Evolutionary conservation across 345 rosid species (phyloP), one percentile per base, ranked within the genome.

Genomic region (Laguncularia racemosa): DNA sequence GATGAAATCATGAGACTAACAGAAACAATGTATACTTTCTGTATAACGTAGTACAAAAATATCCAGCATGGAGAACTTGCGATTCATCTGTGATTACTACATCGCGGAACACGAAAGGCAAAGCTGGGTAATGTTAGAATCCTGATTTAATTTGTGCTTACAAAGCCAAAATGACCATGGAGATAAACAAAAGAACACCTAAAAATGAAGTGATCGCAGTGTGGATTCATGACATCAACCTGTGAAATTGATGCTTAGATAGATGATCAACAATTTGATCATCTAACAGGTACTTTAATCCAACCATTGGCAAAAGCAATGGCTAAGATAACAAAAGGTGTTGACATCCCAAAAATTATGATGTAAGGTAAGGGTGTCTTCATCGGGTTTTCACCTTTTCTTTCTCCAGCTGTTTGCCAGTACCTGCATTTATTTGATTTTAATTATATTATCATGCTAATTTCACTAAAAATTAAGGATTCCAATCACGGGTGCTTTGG

Each of bases 371-470:
- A 69, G 50, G 96, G 97, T 9, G 97, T 89, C 76, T 68, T 89
- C 96, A 93, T 89, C 43, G 97, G 96, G 58, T 89, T 93, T 72
- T 93, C 97, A 14, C 89, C 99, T 81, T 80, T 75, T 72, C 96
- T 85, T 78, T 86, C 96, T 57, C 97, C 96, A 57, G 88, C 88
- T 11, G 81, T 70, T 73, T 93, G 96, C 97, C 97, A 89, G 66
- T 83, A 85, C 84, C 96, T 89, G 76, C 71, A 79, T 43, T 63
- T n/a, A n/a, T n/a, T n/a, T n/a, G n/a, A n/a, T n/a, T n/a, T n/a
- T n/a, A n/a, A n/a, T n/a, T n/a, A n/a, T n/a, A n/a, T n/a, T n/a
- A n/a, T n/a, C n/a, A n/a, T n/a, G n/a, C n/a, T n/a, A n/a, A n/a
- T n/a, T n/a, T n/a, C n/a, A n/a, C n/a, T n/a, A n/a, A n/a, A n/a